These are phyloP conservation scores for Karstenula rhodostoma DNA, from an alignment of 2,329 filamentous ascomycete species.

Conservation along the genomic window DNA sequence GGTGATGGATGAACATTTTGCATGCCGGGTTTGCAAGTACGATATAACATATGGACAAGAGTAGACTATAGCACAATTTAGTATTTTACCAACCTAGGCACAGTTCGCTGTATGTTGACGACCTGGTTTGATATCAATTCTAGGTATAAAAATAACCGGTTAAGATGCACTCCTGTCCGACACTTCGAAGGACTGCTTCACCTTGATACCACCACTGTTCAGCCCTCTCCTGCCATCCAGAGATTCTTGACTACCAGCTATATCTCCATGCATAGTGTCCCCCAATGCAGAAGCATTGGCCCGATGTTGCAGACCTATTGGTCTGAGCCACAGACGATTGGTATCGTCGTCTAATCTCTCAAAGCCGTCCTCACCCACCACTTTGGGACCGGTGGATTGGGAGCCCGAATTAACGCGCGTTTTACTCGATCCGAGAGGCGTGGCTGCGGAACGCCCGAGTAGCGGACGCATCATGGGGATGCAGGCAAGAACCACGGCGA, in stretches of 20 bases:
- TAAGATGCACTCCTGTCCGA: neutral
- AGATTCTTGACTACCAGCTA: neutral
- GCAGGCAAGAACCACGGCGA: neutral
- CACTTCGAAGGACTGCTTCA: neutral
- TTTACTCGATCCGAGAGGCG: neutral
- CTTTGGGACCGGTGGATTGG: neutral
- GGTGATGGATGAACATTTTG: too few relatives aligned
- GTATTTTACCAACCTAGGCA: too few relatives aligned
- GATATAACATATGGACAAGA: too few relatives aligned
- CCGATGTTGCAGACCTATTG: neutral
- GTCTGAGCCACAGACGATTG: neutral
- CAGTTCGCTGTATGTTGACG: too few relatives aligned
- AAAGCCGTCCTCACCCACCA: neutral
- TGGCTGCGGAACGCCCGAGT: neutral
- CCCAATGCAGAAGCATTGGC: neutral
- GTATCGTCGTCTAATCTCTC: neutral
- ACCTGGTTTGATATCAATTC: neutral
- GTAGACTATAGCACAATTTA: too few relatives aligned
- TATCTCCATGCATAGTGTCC: neutral
- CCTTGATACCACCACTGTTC: neutral
- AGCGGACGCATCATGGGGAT: constrained; percentile 2
- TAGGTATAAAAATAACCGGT: neutral
- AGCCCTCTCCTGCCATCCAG: neutral
- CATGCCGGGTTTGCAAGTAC: too few relatives aligned
- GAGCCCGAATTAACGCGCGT: neutral